These are phyloP conservation scores for Cutaneotrichosporon cyanovorans DNA, from an alignment of 1,284 basidiomycete genomes.

Conservation along the genomic window DNA sequence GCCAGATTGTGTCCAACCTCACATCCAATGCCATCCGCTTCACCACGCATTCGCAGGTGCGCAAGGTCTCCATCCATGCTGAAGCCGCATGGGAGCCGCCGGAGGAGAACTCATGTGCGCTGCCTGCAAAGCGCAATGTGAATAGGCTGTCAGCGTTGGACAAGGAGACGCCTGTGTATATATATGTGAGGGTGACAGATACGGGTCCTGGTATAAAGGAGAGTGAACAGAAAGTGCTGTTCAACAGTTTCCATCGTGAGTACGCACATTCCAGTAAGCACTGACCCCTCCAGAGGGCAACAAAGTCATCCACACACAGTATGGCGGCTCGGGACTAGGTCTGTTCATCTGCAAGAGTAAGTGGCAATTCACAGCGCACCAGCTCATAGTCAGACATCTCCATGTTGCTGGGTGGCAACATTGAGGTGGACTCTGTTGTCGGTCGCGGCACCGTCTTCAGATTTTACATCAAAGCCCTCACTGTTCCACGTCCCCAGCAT, in stretches of 20 bases:
- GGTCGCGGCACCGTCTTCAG: constrained; percentile 45
- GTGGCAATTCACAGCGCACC: constrained; percentile 10
- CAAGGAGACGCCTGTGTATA: constrained; percentile 13
- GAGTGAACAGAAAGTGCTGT: constrained; percentile 20
- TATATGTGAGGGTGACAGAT: constrained; percentile 25
- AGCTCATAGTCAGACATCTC: constrained; percentile 7
- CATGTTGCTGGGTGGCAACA: constrained; percentile 28
- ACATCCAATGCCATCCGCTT: constrained; percentile 28
- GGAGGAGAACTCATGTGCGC: constrained; percentile 10
- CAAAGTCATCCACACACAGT: constrained; percentile 26
- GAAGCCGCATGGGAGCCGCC: constrained; percentile 20
- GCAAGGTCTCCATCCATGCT: constrained; percentile 23
- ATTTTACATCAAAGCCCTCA: constrained; percentile 30
- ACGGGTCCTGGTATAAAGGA: constrained; percentile 29
- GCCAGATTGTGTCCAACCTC: constrained; percentile 30
- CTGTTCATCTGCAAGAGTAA: constrained; percentile 30
- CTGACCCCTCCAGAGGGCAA: constrained; percentile 16
- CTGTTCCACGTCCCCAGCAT: not conserved
- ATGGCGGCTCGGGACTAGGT: constrained; percentile 33
- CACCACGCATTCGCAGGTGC: constrained; percentile 15
- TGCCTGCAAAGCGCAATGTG: not conserved
- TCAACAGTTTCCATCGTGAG: constrained; percentile 20
- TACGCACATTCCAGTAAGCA: constrained; percentile 17
- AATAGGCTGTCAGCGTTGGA: not conserved
- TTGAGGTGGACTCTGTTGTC: constrained; percentile 23